A percentile compares a stretch with the other conserved stretches of the same genome.
phyloP scores from a whole-genome alignment of 139 green algal species.

The Haematococcus lacustris region DNA sequence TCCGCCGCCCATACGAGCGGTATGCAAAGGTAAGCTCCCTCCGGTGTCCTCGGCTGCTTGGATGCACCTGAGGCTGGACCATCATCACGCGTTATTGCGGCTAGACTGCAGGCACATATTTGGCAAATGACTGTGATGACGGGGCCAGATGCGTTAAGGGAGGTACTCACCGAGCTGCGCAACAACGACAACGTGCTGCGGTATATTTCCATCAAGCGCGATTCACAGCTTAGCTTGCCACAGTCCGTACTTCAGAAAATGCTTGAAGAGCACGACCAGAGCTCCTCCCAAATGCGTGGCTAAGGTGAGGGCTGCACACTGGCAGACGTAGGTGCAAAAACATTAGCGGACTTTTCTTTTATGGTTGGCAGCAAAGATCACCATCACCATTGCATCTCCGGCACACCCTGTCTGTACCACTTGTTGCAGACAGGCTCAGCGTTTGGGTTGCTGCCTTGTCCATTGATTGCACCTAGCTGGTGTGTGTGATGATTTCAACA shows the following conservation, averaged over 20 bases:
- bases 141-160: constrained; percentile 22
- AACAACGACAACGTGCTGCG: constrained; percentile 63
- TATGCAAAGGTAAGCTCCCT: constrained; percentile 42
- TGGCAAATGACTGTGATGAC: constrained; percentile 75
- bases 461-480: too few species aligned
- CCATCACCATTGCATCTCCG: not conserved
- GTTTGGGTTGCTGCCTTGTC: too few species aligned
- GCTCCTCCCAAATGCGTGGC: not conserved
- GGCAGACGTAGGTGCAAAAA: not conserved
- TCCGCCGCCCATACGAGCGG: constrained; percentile 44
- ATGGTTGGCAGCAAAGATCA: not conserved
- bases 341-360: not conserved
- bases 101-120: constrained; percentile 48
- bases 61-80: not conserved
- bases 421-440: not conserved
- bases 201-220: constrained; percentile 57
- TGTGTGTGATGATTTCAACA: not conserved
- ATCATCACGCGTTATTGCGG: not conserved
- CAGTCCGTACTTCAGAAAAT: not conserved
- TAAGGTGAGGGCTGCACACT: not conserved
- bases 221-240: not conserved
- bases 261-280: not conserved
- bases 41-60: not conserved
- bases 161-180: constrained; percentile 56
- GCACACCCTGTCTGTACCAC: not conserved